Evolutionary conservation across 129 eudicot genomes (phyloP), one percentile per base, ranked within the genome.

Genomic region (Flaveria robusta): DNA sequence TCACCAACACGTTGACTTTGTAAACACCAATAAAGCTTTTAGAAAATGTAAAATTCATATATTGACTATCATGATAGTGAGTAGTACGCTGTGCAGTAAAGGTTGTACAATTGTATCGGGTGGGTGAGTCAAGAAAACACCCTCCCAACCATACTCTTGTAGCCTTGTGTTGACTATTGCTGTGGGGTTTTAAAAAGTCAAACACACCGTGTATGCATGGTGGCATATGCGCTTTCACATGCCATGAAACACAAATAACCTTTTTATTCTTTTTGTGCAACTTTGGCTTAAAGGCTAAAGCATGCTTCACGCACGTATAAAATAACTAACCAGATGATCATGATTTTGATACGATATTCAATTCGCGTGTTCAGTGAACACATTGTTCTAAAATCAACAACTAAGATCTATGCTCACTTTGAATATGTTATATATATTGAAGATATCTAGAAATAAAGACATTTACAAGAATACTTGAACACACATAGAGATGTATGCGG

Each of bases 171-270:
- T 79, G 79, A 79, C 79, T 79, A 72, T n/a, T 26, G 62, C 12
- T 42, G 2, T n/a, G 23, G 58, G 78, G 63, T 39, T 16, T 22
- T 12, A 13, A 64, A 80, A 42, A 46, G 79, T 74, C 74, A 80
- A 51, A 80, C 70, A 65, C n/a, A 73, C 16, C 69, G 79, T 65
- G 79, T 79, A 67, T 66, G 74, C 50, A 52, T 73, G 70, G 79
- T 80, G 83, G 79, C 79, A 73, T 65, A 42, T 73, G 66, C 59
- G 12, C 63, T 43, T 51, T 52, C 64, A 80, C 76, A 78, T 78
- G 82, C n/a, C n/a, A n/a, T 78, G 82, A 70, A 27, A 27, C 70
- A 69, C 71, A 69, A 58, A 70, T 78, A n/a, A 69, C 51, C 62
- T n/a, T 65, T 60, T 71, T 64, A 51, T 72, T 71, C 39, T 71